Evolutionary conservation across 202 grass and related monocot species (phyloP).

Genomic region (Tripidium arundinaceum): DNA sequence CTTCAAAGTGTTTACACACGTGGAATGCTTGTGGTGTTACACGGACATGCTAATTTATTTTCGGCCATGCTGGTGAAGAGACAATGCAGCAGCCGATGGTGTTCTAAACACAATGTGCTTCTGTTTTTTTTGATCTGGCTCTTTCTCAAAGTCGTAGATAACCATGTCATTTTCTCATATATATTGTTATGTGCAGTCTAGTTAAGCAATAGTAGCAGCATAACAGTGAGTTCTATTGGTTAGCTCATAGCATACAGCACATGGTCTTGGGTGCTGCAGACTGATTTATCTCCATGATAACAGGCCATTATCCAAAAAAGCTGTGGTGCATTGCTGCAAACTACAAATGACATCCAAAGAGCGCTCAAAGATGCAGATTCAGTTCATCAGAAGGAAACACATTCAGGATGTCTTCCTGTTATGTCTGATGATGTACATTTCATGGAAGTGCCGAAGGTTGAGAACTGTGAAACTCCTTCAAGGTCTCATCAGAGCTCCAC

Average conservation of each 20-base stretch:
- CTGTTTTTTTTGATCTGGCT: not conserved
- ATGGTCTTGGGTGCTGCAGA: not conserved
- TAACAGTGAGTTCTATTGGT: not conserved
- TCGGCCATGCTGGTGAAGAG: not conserved
- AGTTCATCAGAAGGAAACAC: slow-evolving; percentile 1
- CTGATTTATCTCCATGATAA: slow-evolving; percentile 8
- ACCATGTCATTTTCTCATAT: not conserved
- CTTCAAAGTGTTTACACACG: not conserved
- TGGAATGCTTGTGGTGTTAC: not conserved
- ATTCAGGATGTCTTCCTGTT: slow-evolving; percentile 8
- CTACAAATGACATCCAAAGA: slow-evolving; percentile 36
- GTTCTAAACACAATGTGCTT: not conserved
- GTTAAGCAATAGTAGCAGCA: not conserved
- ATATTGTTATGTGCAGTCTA: not conserved
- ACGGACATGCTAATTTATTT: not conserved
- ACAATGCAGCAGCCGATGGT: not conserved
- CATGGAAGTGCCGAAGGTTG: slow-evolving; percentile 18
- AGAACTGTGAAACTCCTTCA: slow-evolving; percentile 32
- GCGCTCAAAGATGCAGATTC: not conserved
- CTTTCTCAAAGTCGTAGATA: not conserved
- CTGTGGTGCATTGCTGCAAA: slow-evolving; percentile 19
- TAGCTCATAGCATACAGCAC: not conserved
- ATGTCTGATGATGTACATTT: slow-evolving; percentile 14
- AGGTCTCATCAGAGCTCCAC: slow-evolving; percentile 27
- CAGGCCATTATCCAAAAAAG: slow-evolving; percentile 30